Conservation (phyloP, 2,329 filamentous ascomycete species). For the Coniochaeta pulveracea region DNA sequence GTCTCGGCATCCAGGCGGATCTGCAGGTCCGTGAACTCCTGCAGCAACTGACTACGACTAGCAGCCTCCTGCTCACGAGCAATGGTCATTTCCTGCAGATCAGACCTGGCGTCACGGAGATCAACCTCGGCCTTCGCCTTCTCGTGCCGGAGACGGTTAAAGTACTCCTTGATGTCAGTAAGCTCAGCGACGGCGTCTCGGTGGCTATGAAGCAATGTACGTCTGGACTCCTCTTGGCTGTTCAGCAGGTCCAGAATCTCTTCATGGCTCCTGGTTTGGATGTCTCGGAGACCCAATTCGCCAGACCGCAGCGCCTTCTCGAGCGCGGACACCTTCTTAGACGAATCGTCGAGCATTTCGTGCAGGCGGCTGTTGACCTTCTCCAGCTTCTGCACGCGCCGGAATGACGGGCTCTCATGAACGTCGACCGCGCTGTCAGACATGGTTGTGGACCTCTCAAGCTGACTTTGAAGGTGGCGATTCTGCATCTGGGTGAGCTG, state of each 20-base stretch:
- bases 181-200: conserved; percentile 79
- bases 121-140: conserved; percentile 75
- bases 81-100: conserved; percentile 68
- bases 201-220: conserved; percentile 71
- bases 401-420: conserved; percentile 69
- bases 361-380: conserved; percentile 85
- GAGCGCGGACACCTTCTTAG: conserved; percentile 80
- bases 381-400: conserved; percentile 82
- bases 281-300: conserved; percentile 78
- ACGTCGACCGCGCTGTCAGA: conserved; percentile 52
- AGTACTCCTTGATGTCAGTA: conserved; percentile 73
- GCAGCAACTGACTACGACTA: conserved; percentile 78
- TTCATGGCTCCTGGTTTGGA: conserved; percentile 88
- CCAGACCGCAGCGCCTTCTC: conserved; percentile 81
- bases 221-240: conserved; percentile 81
- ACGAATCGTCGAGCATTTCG: conserved; percentile 87
- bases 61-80: conserved; percentile 77
- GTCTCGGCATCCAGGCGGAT: conserved; percentile 84
- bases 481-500: conserved; percentile 95
- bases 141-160: conserved; percentile 76
- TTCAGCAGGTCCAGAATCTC: conserved; percentile 89
- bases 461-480: conserved; percentile 77
- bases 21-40: conserved; percentile 89
- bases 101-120: conserved; percentile 70
- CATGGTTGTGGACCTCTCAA: conserved; percentile 56